These are phyloP conservation scores for Entomortierella chlamydospora DNA, from an alignment of 192 early-diverging fungal species.

Conservation along the genomic window DNA sequence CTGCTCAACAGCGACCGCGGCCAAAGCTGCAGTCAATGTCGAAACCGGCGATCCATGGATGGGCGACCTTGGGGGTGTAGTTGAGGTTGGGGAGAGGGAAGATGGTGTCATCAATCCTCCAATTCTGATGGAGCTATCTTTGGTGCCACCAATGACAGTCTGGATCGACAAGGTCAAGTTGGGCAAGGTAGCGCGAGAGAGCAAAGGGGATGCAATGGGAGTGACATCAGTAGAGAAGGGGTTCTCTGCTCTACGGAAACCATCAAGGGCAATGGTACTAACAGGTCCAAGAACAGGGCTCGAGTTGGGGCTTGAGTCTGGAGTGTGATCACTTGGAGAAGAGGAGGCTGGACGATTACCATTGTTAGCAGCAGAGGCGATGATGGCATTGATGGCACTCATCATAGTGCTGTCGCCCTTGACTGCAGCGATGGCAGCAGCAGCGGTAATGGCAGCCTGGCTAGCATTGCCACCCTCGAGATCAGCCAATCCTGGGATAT, in stretches of 20 bases:
- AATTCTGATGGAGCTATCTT: slow-evolving; percentile 10
- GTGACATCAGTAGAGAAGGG: slow-evolving; percentile 33
- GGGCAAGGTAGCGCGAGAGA: slow-evolving; percentile 25
- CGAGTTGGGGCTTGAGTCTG: slow-evolving; percentile 47
- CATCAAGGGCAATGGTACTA: not conserved
- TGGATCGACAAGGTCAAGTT: slow-evolving; percentile 28
- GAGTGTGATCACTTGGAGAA: slow-evolving; percentile 23
- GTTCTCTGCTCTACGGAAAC: slow-evolving; percentile 1
- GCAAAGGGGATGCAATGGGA: slow-evolving; percentile 34
- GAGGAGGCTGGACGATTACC: slow-evolving; percentile 3
- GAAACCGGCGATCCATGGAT: slow-evolving; percentile 28
- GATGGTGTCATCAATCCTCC: slow-evolving; percentile 41
- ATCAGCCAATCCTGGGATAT: slow-evolving; percentile 36
- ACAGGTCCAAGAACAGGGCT: slow-evolving; percentile 38
- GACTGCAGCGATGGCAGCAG: slow-evolving; percentile 68
- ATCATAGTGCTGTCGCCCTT: slow-evolving; percentile 50
- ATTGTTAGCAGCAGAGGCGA: slow-evolving; percentile 38
- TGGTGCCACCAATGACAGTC: slow-evolving; percentile 20
- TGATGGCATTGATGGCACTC: slow-evolving; percentile 50
- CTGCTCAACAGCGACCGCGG: slow-evolving; percentile 47
- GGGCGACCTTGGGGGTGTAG: slow-evolving; percentile 25
- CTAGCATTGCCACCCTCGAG: slow-evolving; percentile 60
- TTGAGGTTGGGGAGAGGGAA: slow-evolving; percentile 36
- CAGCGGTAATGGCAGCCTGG: slow-evolving; percentile 69
- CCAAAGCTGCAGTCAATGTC: slow-evolving; percentile 45